phyloP scores from a whole-genome alignment of 1,284 basidiomycete genomes.

The Microbotryomycetes sp. region DNA sequence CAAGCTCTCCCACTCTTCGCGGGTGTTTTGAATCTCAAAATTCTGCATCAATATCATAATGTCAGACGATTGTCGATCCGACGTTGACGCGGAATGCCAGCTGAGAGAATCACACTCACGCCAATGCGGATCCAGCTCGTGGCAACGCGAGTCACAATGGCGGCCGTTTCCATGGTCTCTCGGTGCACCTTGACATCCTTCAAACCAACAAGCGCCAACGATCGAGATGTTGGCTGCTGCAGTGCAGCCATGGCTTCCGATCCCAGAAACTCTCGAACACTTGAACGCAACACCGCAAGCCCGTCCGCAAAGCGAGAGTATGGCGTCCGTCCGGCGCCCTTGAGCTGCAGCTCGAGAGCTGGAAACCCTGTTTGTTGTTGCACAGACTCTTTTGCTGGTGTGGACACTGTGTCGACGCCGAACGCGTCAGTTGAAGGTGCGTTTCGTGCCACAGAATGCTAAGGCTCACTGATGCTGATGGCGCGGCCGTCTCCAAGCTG shows the following conservation, averaged over 20 bases:
- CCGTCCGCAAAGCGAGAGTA: slow-evolving; percentile 89
- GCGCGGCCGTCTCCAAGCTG: slow-evolving; percentile 95
- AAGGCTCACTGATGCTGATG: slow-evolving; percentile 64
- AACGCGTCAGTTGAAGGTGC: no score
- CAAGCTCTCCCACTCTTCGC: slow-evolving; percentile 68
- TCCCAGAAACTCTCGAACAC: slow-evolving; percentile 70
- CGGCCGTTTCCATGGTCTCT: slow-evolving; percentile 72
- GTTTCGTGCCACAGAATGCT: no score
- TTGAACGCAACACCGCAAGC: slow-evolving; percentile 82
- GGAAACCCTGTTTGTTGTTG: slow-evolving; percentile 48
- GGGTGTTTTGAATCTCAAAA: slow-evolving; percentile 44
- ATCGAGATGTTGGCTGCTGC: slow-evolving; percentile 78
- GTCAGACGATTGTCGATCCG: background rate
- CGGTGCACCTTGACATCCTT: slow-evolving; percentile 69
- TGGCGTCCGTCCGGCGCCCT: slow-evolving; percentile 88
- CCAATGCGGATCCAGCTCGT: slow-evolving; percentile 90
- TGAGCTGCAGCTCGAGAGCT: slow-evolving; percentile 69
- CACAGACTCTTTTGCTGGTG: slow-evolving; percentile 17
- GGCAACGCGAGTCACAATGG: slow-evolving; percentile 74
- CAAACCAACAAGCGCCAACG: slow-evolving; percentile 71
- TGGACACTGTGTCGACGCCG: slow-evolving; percentile 25
- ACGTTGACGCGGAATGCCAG: no score
- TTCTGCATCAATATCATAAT: slow-evolving; percentile 5
- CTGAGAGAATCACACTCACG: slow-evolving; percentile 54
- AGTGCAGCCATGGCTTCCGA: slow-evolving; percentile 75